Evolutionary conservation across 2,329 filamentous ascomycete species (phyloP), one percentile per base, ranked within the genome.

Genomic region (Alternaria panax): DNA sequence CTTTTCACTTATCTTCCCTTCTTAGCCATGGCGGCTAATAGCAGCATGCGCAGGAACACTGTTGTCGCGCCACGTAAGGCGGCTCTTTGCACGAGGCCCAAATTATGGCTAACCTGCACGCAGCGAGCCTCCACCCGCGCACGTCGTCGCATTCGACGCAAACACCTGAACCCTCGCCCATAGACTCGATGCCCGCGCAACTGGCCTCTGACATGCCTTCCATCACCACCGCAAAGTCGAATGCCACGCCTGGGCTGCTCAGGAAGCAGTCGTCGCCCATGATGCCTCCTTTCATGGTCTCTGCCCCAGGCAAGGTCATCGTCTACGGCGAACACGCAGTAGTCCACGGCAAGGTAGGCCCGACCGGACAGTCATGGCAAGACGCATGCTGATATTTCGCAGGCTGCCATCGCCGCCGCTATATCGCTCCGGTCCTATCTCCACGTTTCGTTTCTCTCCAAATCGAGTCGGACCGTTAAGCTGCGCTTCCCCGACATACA

Each of bases 271-370:
- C 80, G 22, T 85, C 85, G 48, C 87, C 88, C 1, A 86, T 90
- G 82, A 85, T 95, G 80, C 93, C 94, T 42, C 84, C 93, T 62
- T 99, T 99, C 77, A 97, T 99, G 92, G 93, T 98, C 57, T 98
- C 95, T 16, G 94, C 96, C 2, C 95, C 95, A 0, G 96, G 94
- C 65, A 99, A 99, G 79, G 95, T 97, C 75, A 99, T 99, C 77
- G 92, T 98, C 53, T 98, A 94, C 80, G 95, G 95, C 67, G 95
- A 99, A 79, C 95, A 99, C 81, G 91, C 95, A 2, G 95, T 98
- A n/a, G 95, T 99, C 20, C 88, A 99, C 75, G 93, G 93, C 75
- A 98, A 97, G 87, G 91, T 92, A 81, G 56, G 80, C 69, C 34
- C 22, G 22, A 11, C n/a, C 34, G 25, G 4, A 25, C 18, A 30